Evolutionary conservation across 805 yeast genomes (phyloP).

Genomic region (Saccharomycopsis malanga): DNA sequence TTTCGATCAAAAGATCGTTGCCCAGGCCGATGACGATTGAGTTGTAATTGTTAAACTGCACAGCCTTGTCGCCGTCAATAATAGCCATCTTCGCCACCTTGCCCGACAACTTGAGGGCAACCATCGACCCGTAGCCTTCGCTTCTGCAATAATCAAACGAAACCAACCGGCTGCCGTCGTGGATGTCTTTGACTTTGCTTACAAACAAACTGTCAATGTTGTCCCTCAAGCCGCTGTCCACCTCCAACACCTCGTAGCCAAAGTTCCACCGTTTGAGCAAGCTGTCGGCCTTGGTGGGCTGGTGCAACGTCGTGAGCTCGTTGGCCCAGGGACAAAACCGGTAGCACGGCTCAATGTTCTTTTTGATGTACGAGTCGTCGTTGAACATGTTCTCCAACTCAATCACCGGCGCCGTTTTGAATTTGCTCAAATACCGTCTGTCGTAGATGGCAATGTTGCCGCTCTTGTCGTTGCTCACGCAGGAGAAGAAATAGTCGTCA

Average conservation of each 20-base stretch:
- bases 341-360: slow-evolving; percentile 15
- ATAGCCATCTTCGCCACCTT: slow-evolving; percentile 11
- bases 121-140: slow-evolving; percentile 14
- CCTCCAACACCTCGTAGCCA: slow-evolving; percentile 13
- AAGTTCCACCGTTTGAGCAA: slow-evolving; percentile 10
- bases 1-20: slow-evolving; percentile 2
- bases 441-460: slow-evolving; percentile 21
- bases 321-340: slow-evolving; percentile 11
- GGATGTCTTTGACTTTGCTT: slow-evolving; percentile 11
- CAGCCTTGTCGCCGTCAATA: slow-evolving; percentile 10
- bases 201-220: slow-evolving; percentile 69
- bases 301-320: slow-evolving; percentile 16
- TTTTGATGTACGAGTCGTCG: not conserved
- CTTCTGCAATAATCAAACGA: slow-evolving; percentile 19
- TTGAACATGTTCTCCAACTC: slow-evolving; percentile 8
- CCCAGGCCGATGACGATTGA: not conserved
- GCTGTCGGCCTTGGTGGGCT: slow-evolving; percentile 7
- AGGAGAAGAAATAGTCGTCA: slow-evolving; percentile 12
- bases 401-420: not conserved
- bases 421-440: not conserved
- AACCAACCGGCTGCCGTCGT: not conserved
- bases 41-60: slow-evolving; percentile 13
- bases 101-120: slow-evolving; percentile 13
- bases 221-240: slow-evolving; percentile 34
- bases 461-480: slow-evolving; percentile 13